A percentile compares a stretch with the other conserved stretches of the same genome.
Evolutionary conservation across 495 filamentous ascomycete genomes (phyloP).

Genomic region (Neurospora sp.): DNA sequence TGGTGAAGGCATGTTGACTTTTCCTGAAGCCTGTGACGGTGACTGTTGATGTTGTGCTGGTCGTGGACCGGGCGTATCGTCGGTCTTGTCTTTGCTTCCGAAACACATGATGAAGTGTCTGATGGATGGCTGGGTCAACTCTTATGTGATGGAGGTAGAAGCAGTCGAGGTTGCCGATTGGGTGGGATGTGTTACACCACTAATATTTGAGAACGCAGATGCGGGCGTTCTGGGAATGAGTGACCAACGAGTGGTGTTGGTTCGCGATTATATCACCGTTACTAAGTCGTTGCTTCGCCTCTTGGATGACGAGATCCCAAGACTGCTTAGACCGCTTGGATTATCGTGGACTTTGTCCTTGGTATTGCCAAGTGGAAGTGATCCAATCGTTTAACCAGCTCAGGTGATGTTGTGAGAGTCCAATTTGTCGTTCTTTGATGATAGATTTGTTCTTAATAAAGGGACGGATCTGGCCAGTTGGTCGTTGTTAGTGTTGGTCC

Average conservation of each 20-base stretch:
- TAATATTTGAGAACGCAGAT: not conserved
- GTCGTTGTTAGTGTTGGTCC: not conserved
- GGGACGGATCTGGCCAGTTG: not conserved
- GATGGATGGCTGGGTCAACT: not conserved
- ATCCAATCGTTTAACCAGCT: not conserved
- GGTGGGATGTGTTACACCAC: not conserved
- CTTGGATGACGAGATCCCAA: not conserved
- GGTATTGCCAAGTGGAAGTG: not conserved
- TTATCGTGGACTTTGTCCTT: not conserved
- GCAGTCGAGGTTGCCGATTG: not conserved
- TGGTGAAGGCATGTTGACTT: slow-evolving; percentile 8
- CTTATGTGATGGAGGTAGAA: not conserved
- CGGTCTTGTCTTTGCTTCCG: slow-evolving; percentile 27
- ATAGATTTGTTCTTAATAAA: not conserved
- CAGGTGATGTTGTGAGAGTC: not conserved
- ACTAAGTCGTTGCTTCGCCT: not conserved
- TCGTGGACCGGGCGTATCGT: slow-evolving; percentile 14
- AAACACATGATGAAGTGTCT: slow-evolving; percentile 31
- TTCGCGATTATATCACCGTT: not conserved
- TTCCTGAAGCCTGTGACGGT: slow-evolving; percentile 8
- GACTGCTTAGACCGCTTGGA: not conserved
- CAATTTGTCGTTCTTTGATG: not conserved
- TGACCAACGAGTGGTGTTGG: not conserved
- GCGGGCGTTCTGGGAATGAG: not conserved
- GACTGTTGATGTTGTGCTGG: slow-evolving; percentile 17